Conservation (phyloP, 176 grass and related monocot genomes). For the Bolboschoenus planiculmis region DNA sequence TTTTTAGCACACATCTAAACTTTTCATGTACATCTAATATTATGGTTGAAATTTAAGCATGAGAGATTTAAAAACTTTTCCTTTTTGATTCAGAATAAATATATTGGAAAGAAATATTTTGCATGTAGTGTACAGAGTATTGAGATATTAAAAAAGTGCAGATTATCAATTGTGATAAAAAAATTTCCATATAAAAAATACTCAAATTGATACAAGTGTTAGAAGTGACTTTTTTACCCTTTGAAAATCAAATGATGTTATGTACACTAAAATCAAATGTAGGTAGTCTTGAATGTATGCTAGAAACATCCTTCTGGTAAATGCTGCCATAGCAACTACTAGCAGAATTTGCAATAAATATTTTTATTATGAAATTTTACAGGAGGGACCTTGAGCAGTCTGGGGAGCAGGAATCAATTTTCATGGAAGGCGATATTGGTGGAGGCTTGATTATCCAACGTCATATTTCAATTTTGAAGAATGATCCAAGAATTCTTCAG, state of each 20-base stretch:
- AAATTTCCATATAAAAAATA: too few species aligned
- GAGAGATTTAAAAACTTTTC: background rate
- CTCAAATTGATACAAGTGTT: too few species aligned
- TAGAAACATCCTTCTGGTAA: background rate
- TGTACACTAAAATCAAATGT: too few species aligned
- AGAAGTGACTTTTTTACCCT: too few species aligned
- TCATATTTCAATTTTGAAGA: constrained; percentile 65
- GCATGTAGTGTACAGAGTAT: too few species aligned
- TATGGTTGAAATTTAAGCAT: background rate
- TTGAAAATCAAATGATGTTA: too few species aligned
- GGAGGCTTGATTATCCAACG: constrained; percentile 73
- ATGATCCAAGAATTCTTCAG: constrained; percentile 46
- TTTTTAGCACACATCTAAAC: background rate
- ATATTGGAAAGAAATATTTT: too few species aligned
- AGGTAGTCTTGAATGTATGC: background rate
- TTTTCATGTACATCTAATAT: background rate
- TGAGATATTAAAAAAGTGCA: too few species aligned
- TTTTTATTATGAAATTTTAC: constrained; percentile 4
- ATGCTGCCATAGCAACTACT: background rate
- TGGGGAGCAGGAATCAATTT: constrained; percentile 71
- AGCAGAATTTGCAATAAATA: constrained; percentile 12
- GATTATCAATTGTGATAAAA: too few species aligned
- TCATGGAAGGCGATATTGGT: constrained; percentile 91
- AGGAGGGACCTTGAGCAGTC: constrained; percentile 75
- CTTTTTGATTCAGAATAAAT: background rate